A percentile compares a stretch with the other conserved stretches of the same genome.
phyloP scores from a whole-genome alignment of 2,329 filamentous ascomycete genomes.

The Claviceps sp. region DNA sequence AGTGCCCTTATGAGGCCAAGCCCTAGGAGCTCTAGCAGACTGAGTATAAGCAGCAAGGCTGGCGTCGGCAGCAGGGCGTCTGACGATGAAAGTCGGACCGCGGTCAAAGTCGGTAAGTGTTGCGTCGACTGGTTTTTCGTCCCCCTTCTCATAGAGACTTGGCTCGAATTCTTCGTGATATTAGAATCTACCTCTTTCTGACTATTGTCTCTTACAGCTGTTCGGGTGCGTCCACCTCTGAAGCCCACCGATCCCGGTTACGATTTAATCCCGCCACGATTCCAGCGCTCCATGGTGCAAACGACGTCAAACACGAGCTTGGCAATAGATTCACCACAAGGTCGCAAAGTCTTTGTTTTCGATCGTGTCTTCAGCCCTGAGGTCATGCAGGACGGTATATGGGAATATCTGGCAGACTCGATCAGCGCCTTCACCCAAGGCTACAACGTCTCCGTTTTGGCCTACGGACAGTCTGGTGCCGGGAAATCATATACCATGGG shows the following conservation, averaged over 20 bases:
- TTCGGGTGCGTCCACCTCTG: constrained; percentile 82
- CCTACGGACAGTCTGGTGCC: constrained; percentile 93
- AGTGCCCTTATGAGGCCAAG: constrained; percentile 68
- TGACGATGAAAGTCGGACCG: constrained; percentile 80
- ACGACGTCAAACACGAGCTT: constrained; percentile 75
- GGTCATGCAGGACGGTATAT: constrained; percentile 74
- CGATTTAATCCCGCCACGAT: constrained; percentile 90
- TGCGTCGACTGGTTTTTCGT: neutral
- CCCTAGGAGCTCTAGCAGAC: constrained; percentile 63
- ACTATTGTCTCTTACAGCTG: constrained; percentile 40
- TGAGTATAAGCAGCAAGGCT: constrained; percentile 73
- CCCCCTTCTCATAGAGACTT: neutral
- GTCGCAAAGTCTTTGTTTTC: constrained; percentile 90
- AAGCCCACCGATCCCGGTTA: constrained; percentile 76
- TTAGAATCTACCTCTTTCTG: neutral
- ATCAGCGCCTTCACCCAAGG: constrained; percentile 84
- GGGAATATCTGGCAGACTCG: constrained; percentile 87
- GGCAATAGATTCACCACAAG: constrained; percentile 80
- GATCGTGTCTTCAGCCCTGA: constrained; percentile 86
- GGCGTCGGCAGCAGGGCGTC: constrained; percentile 68
- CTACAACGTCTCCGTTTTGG: constrained; percentile 95
- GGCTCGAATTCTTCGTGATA: neutral
- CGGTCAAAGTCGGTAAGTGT: constrained; percentile 83
- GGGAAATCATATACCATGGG: constrained; percentile 99
- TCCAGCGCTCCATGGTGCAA: constrained; percentile 85